These are phyloP conservation scores for Rhizopogon sp. DNA, from an alignment of 768 basidiomycete species.

Conservation along the genomic window DNA sequence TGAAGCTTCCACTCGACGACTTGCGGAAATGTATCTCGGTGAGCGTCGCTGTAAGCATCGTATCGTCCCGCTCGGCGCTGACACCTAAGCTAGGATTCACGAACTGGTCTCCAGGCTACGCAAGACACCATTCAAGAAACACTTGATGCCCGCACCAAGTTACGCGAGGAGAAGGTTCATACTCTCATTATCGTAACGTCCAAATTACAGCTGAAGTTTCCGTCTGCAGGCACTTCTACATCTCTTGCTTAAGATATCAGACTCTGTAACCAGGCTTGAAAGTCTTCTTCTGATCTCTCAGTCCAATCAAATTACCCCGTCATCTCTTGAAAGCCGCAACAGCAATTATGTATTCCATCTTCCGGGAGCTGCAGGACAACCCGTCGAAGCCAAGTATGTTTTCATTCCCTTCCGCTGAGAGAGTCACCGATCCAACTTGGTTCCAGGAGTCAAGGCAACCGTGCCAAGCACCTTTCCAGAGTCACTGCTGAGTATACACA, in stretches of 20 bases:
- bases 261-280: conserved; percentile 85
- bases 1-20: conserved; percentile 63
- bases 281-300: conserved; percentile 67
- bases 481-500: conserved; percentile 92
- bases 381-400: conserved; percentile 34
- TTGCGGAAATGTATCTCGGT: conserved; percentile 69
- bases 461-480: conserved; percentile 76
- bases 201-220: conserved; percentile 4
- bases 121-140: conserved; percentile 77
- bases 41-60: conserved; percentile 22
- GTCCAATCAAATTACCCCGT: conserved; percentile 38
- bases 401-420: neutral
- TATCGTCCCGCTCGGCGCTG: neutral
- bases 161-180: conserved; percentile 80
- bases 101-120: conserved; percentile 55
- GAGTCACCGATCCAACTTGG: conserved; percentile 1
- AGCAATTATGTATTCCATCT: conserved; percentile 28
- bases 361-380: conserved; percentile 19
- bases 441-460: conserved; percentile 51
- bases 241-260: conserved; percentile 87
- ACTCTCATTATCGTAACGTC: neutral
- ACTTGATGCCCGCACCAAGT: conserved; percentile 61
- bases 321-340: conserved; percentile 27
- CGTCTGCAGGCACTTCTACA: conserved; percentile 68
- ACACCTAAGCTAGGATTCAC: conserved; percentile 46